Evolutionary conservation across 2,329 filamentous ascomycete genomes (phyloP).

Genomic region (Beauveria scarabaeidicola): DNA sequence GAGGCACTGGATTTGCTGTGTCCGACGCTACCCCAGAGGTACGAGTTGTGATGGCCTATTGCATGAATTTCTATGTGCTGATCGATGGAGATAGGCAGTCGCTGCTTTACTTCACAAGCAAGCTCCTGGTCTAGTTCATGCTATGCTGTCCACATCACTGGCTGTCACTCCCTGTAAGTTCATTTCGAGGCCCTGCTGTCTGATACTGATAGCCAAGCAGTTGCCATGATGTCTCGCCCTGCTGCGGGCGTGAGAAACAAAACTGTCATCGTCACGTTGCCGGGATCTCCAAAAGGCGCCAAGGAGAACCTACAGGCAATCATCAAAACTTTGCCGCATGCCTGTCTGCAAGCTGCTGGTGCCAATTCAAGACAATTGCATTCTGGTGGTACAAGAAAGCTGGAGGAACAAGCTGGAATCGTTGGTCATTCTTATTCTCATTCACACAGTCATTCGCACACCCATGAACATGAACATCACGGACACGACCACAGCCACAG

Average conservation of each 20-base stretch:
- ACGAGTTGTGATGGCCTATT: constrained; percentile 10
- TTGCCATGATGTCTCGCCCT: constrained; percentile 93
- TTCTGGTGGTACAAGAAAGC: constrained; percentile 68
- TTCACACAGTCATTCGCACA: constrained; percentile 18
- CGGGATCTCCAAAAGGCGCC: constrained; percentile 90
- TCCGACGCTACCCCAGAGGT: constrained; percentile 87
- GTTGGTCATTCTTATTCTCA: constrained; percentile 19
- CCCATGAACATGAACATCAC: constrained; percentile 25
- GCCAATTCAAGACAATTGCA: constrained; percentile 74
- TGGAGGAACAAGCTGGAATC: constrained; percentile 76
- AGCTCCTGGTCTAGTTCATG: constrained; percentile 87
- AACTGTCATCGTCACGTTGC: constrained; percentile 78
- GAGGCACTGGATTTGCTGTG: constrained; percentile 85
- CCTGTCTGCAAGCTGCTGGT: constrained; percentile 82
- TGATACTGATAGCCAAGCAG: constrained; percentile 36
- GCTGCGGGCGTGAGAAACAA: constrained; percentile 79
- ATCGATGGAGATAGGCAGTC: constrained; percentile 52
- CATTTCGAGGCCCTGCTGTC: constrained; percentile 2
- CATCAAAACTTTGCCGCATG: constrained; percentile 85
- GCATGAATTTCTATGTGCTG: neutral
- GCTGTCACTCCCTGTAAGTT: constrained; percentile 79
- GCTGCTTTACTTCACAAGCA: constrained; percentile 70
- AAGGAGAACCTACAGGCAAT: constrained; percentile 87
- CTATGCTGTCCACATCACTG: constrained; percentile 80
- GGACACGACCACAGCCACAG: constrained; percentile 13